Percentiles rank a stretch among this genome's conserved stretches.
Conservation (phyloP, 2,329 filamentous ascomycete species). For the Hypocreales sp. region DNA sequence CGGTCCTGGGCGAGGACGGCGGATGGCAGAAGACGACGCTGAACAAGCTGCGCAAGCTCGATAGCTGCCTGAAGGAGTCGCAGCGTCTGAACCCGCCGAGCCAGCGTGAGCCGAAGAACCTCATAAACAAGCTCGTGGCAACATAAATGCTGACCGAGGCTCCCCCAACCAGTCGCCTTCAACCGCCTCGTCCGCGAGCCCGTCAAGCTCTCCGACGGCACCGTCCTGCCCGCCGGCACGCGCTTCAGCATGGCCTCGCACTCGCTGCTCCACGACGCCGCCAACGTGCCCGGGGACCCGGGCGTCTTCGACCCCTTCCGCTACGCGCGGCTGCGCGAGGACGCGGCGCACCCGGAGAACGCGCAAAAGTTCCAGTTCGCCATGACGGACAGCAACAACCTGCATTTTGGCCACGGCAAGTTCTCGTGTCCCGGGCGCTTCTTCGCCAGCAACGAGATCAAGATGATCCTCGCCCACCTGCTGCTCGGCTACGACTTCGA, state of each 20-base stretch:
- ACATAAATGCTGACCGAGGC: too few species aligned
- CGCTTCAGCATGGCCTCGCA: background rate
- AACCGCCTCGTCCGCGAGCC: background rate
- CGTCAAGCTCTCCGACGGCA: background rate
- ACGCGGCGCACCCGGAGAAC: conserved; percentile 11
- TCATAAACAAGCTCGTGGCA: too few species aligned
- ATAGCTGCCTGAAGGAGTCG: background rate
- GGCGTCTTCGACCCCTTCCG: conserved; percentile 28
- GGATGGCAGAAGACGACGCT: conserved; percentile 18
- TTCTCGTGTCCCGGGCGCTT: conserved; percentile 37
- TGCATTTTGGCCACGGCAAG: conserved; percentile 37
- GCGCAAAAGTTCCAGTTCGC: conserved; percentile 22
- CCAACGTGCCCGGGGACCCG: conserved; percentile 11
- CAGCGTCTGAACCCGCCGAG: background rate
- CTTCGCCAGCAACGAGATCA: conserved; percentile 34
- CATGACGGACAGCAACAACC: conserved; percentile 27
- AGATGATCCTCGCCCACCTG: conserved; percentile 32
- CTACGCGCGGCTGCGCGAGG: conserved; percentile 23
- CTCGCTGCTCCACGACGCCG: background rate
- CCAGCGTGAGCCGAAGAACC: background rate
- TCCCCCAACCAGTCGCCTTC: background rate
- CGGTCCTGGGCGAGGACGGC: conserved; percentile 16
- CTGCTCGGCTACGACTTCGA: conserved; percentile 34
- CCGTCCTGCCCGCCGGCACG: background rate
- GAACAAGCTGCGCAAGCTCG: conserved; percentile 16